phyloP scores from a whole-genome alignment of 192 early-diverging fungal genomes.

The Linnemannia elongata region DNA sequence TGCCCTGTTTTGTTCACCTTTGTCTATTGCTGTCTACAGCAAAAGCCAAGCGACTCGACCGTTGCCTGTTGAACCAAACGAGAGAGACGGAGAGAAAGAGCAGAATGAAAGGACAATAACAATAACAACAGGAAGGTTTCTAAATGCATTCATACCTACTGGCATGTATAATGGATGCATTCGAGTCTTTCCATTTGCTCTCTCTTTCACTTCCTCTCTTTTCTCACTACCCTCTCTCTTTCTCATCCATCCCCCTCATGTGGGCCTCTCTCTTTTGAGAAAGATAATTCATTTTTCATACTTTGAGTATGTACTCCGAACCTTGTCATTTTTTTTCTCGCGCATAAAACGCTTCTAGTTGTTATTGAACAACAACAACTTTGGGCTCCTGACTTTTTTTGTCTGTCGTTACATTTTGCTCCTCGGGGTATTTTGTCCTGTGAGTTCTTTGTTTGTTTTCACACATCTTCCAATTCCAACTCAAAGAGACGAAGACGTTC shows the following conservation, averaged over 20 bases:
- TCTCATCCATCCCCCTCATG: background rate
- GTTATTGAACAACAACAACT: background rate
- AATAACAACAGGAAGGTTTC: background rate
- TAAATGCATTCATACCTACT: background rate
- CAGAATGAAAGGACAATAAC: background rate
- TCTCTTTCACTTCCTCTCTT: background rate
- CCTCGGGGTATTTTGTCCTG: background rate
- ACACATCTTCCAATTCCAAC: background rate
- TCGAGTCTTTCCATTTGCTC: background rate
- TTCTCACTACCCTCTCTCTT: background rate
- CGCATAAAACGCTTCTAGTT: background rate
- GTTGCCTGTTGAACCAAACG: background rate
- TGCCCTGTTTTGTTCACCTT: background rate
- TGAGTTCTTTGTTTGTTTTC: background rate
- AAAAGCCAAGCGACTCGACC: background rate
- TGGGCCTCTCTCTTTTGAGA: background rate
- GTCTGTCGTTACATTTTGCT: background rate
- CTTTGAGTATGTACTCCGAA: background rate
- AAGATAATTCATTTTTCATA: slow-evolving; percentile 3
- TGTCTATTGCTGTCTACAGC: background rate
- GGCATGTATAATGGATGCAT: background rate
- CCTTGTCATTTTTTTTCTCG: background rate
- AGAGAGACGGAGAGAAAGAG: background rate
- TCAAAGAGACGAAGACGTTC: no score
- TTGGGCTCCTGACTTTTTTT: background rate